These are phyloP conservation scores for Leavenworthia alabamica DNA, from an alignment of 345 rosid species.

Conservation along the genomic window DNA sequence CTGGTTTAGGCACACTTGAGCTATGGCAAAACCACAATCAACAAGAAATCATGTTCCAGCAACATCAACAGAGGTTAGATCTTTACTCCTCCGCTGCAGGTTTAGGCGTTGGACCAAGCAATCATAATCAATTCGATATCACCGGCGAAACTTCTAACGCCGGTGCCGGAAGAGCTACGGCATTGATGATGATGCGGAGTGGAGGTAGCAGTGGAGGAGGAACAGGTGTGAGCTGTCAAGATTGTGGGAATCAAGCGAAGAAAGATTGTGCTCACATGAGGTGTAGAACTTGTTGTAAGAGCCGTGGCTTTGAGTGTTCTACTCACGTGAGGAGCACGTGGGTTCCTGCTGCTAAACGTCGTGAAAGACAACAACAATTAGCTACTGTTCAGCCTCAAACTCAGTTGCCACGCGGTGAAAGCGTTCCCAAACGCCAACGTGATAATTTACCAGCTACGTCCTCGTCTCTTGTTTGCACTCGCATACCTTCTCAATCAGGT, in stretches of 20 bases:
- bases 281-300: slow-evolving; percentile 85
- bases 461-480: slow-evolving; percentile 46
- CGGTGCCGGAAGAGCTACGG: slow-evolving; percentile 24
- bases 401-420: slow-evolving; percentile 24
- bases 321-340: slow-evolving; percentile 88
- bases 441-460: slow-evolving; percentile 34
- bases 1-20: slow-evolving; percentile 53
- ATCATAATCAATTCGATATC: slow-evolving; percentile 30
- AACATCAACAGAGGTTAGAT: slow-evolving; percentile 47
- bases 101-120: slow-evolving; percentile 68
- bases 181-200: slow-evolving; percentile 39
- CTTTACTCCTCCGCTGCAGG: slow-evolving; percentile 54
- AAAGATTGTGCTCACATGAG: slow-evolving; percentile 69
- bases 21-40: slow-evolving; percentile 67
- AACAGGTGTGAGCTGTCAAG: slow-evolving; percentile 55
- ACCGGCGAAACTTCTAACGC: slow-evolving; percentile 41
- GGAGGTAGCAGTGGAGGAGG: slow-evolving; percentile 15
- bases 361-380: slow-evolving; percentile 51
- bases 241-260: slow-evolving; percentile 90
- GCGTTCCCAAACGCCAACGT: slow-evolving; percentile 41
- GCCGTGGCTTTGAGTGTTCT: slow-evolving; percentile 68
- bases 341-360: slow-evolving; percentile 84
- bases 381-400: slow-evolving; percentile 37
- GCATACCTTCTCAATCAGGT: slow-evolving; percentile 51
- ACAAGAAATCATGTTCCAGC: slow-evolving; percentile 40